phyloP scores from a whole-genome alignment of 139 green algal genomes.

The Chlorella sp. region DNA sequence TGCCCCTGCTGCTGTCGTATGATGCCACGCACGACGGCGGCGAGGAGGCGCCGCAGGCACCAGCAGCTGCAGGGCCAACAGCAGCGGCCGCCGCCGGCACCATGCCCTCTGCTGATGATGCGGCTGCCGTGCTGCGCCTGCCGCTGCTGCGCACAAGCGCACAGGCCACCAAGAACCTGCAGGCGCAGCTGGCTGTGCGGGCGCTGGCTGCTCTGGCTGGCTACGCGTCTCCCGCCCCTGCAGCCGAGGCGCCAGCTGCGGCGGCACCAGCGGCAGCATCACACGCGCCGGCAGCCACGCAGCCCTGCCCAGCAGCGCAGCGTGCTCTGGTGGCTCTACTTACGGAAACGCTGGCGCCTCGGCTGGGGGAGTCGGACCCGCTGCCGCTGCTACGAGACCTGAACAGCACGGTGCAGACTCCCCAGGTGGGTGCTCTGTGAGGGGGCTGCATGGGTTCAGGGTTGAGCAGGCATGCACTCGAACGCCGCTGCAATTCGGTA shows the following conservation, averaged over 20 bases:
- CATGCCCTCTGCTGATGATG: not conserved
- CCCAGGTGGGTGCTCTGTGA: conserved; percentile 50
- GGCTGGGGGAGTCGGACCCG: conserved; percentile 71
- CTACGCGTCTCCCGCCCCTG: conserved; percentile 19
- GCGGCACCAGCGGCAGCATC: not conserved
- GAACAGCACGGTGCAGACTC: conserved; percentile 66
- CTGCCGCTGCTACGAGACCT: conserved; percentile 75
- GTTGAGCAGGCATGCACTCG: too few relatives aligned
- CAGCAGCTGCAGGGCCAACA: not conserved
- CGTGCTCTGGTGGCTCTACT: conserved; percentile 76
- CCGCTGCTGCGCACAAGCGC: conserved; percentile 60
- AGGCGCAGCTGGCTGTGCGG: conserved; percentile 82
- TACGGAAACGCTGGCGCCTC: conserved; percentile 78
- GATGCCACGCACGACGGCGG: conserved; percentile 74
- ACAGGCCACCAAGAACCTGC: conserved; percentile 74
- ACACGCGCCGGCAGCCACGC: not conserved
- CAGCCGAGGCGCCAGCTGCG: not conserved
- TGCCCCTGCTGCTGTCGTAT: conserved; percentile 85
- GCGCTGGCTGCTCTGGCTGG: conserved; percentile 71
- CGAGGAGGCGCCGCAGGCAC: not conserved
- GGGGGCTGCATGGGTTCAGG: too few relatives aligned
- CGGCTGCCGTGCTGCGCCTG: conserved; percentile 14
- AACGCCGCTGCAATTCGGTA: too few relatives aligned
- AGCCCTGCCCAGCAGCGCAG: conserved; percentile 28
- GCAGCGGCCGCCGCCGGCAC: not conserved